Evolutionary conservation across 2,329 filamentous ascomycete species (phyloP).

Genomic region (Penicillium sp.): DNA sequence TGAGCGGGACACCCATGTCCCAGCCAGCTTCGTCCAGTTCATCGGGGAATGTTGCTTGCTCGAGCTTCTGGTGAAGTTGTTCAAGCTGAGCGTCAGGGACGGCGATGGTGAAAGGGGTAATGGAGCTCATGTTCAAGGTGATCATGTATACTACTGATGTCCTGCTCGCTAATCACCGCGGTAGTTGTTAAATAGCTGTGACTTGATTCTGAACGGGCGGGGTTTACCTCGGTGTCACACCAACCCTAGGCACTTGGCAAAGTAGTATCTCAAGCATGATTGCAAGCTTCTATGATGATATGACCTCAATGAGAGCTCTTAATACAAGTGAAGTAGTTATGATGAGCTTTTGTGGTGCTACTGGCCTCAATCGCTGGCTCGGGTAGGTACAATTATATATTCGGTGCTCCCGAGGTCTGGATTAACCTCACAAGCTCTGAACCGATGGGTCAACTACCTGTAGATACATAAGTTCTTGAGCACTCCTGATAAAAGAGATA

Average conservation of each 20-base stretch:
- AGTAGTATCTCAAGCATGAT: neutral
- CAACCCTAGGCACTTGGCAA: no score
- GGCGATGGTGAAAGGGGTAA: constrained; percentile 45
- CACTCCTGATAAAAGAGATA: no score
- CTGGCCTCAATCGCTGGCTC: no score
- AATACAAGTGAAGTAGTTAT: neutral
- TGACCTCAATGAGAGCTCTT: neutral
- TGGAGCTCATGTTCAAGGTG: constrained; percentile 10
- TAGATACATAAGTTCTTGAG: no score
- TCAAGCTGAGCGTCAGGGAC: constrained; percentile 51
- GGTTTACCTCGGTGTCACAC: constrained; percentile 12
- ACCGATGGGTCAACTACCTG: no score
- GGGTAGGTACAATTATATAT: no score
- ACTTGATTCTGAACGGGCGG: neutral
- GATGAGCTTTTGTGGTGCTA: no score
- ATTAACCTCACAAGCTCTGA: no score
- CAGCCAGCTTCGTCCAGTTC: constrained; percentile 51
- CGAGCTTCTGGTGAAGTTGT: constrained; percentile 53
- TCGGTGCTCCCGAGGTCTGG: no score
- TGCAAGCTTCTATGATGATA: neutral
- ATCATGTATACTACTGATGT: no score
- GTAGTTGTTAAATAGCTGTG: neutral
- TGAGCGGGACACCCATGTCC: constrained; percentile 57
- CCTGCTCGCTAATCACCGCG: no score
- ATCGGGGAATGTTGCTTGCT: constrained; percentile 51